These are phyloP conservation scores for Plasmodium gallinaceum DNA, from an alignment of 169 alveolate species.

Conservation along the genomic window DNA sequence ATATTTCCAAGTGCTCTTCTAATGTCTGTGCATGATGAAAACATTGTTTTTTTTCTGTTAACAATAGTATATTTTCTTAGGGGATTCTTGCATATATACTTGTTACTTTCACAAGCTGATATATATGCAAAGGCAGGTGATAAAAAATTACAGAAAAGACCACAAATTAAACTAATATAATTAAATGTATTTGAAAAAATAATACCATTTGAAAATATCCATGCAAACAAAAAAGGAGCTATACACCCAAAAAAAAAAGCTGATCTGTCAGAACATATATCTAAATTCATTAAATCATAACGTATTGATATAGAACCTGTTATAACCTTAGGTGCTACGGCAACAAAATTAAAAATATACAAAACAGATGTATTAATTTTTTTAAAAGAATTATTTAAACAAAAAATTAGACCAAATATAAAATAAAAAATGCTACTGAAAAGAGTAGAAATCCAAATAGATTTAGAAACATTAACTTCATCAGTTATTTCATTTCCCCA, in stretches of 20 bases:
- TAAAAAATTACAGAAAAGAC: constrained; percentile 83
- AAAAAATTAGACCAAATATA: constrained; percentile 80
- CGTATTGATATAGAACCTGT: constrained; percentile 83
- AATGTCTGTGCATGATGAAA: constrained; percentile 55
- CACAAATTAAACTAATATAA: constrained; percentile 76
- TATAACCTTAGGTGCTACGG: constrained; percentile 83
- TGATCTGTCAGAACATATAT: constrained; percentile 72
- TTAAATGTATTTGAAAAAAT: constrained; percentile 78
- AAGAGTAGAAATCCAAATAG: constrained; percentile 80
- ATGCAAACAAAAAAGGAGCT: constrained; percentile 82
- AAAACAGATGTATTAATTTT: constrained; percentile 72
- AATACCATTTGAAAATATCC: constrained; percentile 81
- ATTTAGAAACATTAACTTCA: constrained; percentile 81
- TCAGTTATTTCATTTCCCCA: constrained; percentile 88
- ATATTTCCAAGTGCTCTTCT: constrained; percentile 74
- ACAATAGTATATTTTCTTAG: constrained; percentile 68
- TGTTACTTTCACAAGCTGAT: constrained; percentile 76
- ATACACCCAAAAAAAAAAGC: constrained; percentile 82
- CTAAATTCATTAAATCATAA: constrained; percentile 85
- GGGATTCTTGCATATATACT: constrained; percentile 47
- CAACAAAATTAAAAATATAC: constrained; percentile 80
- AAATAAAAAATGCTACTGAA: constrained; percentile 79
- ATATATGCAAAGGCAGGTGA: constrained; percentile 81
- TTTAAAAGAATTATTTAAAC: constrained; percentile 78
- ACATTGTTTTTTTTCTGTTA: constrained; percentile 60